Base-by-base conservation (phyloP, 305 asterid species). In the Fraxinus angustifolia region DNA sequence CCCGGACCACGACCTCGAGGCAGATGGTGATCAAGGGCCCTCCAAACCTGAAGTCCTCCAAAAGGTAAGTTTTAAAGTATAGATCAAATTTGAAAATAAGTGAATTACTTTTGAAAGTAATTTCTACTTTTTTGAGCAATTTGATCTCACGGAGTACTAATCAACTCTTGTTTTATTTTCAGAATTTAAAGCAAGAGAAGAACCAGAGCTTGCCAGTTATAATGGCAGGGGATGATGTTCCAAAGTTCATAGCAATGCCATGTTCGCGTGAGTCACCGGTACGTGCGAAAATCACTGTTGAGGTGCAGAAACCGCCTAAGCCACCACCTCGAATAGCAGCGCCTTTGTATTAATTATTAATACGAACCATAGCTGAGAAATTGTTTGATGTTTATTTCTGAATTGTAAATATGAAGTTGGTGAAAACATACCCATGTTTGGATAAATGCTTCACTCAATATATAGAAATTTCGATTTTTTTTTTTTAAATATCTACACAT, bases 191-290 rank as follows among this genome's bases (percentile, higher is more conserved):
- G 76, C 42, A 12, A n/a, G 77, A 62, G 17, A n/a, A 26, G 28
- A 79, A 56, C 11, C 70, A 79, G 75, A 82, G 84, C 80, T 58
- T 85, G 45, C 62, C 78, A 28, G 80, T 85, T 26, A 42, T 85
- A 81, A 85, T 85, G 88, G 80, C 88, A 0, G 88, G 88, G 58
- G 88, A 85, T 82, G 70, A 79, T 45, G 36, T 81, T 28, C 88
- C 88, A 8, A 85, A 28, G 35, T 82, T 40, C 68, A 36, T 85
- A 73, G 88, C 88, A 33, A 23, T 82, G 76, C 86, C 84, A 28
- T 58, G 84, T 76, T 86, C 84, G 0, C 62, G 14, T 71, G 82
- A 56, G 73, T 17, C 34, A 4, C 73, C n/a, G 35, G 2, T 23
- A 26, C 34, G 73, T 10, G 73, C 34, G 35, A 65, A 65, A 65